Conservation (phyloP, 768 basidiomycete genomes). For the Tephrocybe sp. region DNA sequence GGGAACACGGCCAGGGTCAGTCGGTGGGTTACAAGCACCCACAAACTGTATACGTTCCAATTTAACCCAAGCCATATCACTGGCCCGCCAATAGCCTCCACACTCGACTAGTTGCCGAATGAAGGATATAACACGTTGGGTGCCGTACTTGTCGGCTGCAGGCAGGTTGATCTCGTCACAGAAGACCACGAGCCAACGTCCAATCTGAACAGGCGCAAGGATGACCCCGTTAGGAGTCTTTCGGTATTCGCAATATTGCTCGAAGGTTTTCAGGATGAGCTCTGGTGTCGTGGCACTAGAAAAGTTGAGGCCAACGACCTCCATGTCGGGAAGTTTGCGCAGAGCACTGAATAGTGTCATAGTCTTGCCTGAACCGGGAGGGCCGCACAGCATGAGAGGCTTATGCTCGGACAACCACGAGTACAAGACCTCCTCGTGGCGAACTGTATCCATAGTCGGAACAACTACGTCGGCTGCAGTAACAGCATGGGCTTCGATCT, state of each 20-base stretch:
- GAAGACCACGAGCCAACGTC: conserved; percentile 99
- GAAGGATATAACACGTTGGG: conserved; percentile 98
- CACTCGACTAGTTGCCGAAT: conserved; percentile 94
- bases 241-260: conserved; percentile 98
- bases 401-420: conserved; percentile 99
- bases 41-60: conserved; percentile 99
- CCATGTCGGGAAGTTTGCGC: conserved; percentile 97
- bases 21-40: conserved; percentile 98
- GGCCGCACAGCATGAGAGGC: conserved; percentile 96
- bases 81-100: conserved; percentile 92
- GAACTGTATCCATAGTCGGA: conserved; percentile 96
- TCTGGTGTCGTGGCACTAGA: conserved; percentile 99
- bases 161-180: conserved; percentile 99
- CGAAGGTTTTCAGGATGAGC: conserved; percentile 97
- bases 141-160: conserved; percentile 96
- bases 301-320: conserved; percentile 98
- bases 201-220: conserved; percentile 90
- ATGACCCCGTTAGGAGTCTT: conserved; percentile 99
- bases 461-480: conserved; percentile 97
- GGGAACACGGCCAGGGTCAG: conserved; percentile 98
- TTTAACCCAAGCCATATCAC: conserved; percentile 96
- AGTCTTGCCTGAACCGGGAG: conserved; percentile 99
- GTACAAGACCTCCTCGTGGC: conserved; percentile 97
- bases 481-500: conserved; percentile 95
- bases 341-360: conserved; percentile 99